Evolutionary conservation across 2,329 filamentous ascomycete genomes (phyloP), one percentile per base, ranked within the genome.

Genomic region (Rosellinia necatrix): DNA sequence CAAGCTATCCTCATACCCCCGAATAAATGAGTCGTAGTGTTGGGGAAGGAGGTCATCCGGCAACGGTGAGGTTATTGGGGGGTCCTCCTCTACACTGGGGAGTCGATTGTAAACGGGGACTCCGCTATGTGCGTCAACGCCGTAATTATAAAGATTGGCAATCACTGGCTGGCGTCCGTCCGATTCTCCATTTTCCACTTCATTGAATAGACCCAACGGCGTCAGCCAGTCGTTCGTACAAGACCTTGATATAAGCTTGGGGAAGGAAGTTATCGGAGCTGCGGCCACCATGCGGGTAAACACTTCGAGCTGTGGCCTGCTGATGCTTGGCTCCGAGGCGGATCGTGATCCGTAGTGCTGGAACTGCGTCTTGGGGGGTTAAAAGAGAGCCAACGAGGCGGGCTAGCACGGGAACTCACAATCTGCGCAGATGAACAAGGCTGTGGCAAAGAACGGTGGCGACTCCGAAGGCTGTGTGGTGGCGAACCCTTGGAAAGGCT

Each of bases 201-300:
- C 53, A 17, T 59, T 55, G 29, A 55, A 59, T 7, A 64, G 35
- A 4, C 60, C 61, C 12, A 62, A 32, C 2, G 67, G 68, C 6
- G 63, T 66, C 21, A 70, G 30, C 68, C 67, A 70, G 24, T 70
- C 68, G 48, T 59, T 64, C 3, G 67, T 68, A 32, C 52, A 64
- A 0, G 64, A 41, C 21, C 67, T 66, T 4, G 68, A 67, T 35
- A 46, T 53, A 29, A 69, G 61, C 15, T 53, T 64, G 1, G 68
- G 68, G 50, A 64, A 67, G 2, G 53, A 63, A 38, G 65, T 65
- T 43, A 65, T 63, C 0, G 66, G 60, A 6, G 50, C 58, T 37
- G 27, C 34, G 4, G 22, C 6, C 6, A 44, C 15, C 15, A n/a
- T 17, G 8, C 50, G 34, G 43, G 37, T 57, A 4, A 52, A 37